Evolutionary conservation across 805 yeast genomes (phyloP).

Genomic region (Yamadazyma tumulicola): DNA sequence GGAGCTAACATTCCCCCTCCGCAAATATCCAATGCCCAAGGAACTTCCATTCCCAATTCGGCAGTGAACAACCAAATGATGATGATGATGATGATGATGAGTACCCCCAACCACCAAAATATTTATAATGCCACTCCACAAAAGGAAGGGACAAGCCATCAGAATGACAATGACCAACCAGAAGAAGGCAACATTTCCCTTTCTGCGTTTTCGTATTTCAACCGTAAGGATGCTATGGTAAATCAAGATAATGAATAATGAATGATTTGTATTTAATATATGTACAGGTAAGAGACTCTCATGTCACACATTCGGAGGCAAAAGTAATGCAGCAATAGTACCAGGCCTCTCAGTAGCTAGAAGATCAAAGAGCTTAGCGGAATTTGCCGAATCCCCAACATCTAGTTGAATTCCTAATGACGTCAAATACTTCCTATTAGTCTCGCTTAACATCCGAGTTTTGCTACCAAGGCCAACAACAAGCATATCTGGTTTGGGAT

Average conservation of each 20-base stretch:
- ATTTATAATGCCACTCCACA: constrained; percentile 18
- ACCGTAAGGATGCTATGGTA: constrained; percentile 5
- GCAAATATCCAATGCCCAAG: constrained; percentile 3
- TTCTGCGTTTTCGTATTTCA: constrained; percentile 12
- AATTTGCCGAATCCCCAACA: constrained; percentile 57
- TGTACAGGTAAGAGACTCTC: not conserved
- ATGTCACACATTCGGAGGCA: constrained; percentile 70
- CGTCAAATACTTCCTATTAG: constrained; percentile 46
- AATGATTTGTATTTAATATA: not conserved
- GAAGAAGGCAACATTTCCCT: constrained; percentile 11
- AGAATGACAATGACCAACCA: constrained; percentile 2
- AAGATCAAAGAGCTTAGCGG: constrained; percentile 68
- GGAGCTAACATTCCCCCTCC: not conserved
- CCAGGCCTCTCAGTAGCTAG: constrained; percentile 77
- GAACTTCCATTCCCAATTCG: not conserved
- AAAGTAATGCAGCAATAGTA: constrained; percentile 66
- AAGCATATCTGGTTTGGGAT: constrained; percentile 76
- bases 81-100: constrained; percentile 41
- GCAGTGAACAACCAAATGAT: constrained; percentile 7
- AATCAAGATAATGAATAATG: constrained; percentile 5
- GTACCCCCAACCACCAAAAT: constrained; percentile 40
- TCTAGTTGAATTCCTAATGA: constrained; percentile 69
- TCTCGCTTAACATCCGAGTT: constrained; percentile 60
- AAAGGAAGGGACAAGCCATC: constrained; percentile 3
- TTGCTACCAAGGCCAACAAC: constrained; percentile 69